These are phyloP conservation scores for Cladosporium sp. DNA, from an alignment of 2,329 filamentous ascomycete species.

Conservation along the genomic window DNA sequence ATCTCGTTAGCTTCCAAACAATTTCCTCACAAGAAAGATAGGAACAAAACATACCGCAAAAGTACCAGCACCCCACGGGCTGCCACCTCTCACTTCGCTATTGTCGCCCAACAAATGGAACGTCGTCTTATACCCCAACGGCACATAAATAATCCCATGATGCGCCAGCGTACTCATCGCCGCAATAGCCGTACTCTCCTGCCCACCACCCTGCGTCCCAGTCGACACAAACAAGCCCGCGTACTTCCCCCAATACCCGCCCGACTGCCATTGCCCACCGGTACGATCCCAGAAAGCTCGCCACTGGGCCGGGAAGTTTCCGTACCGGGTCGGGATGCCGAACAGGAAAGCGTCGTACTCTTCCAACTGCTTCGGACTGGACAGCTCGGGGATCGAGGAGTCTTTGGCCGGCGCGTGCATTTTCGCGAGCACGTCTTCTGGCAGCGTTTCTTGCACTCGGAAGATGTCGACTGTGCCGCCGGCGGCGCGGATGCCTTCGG, in stretches of 20 bases:
- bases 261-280: constrained; percentile 66
- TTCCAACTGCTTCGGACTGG: constrained; percentile 58
- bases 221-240: constrained; percentile 88
- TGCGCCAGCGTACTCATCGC: constrained; percentile 82
- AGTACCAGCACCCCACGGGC: constrained; percentile 90
- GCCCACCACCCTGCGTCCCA: constrained; percentile 76
- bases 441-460: constrained; percentile 85
- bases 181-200: constrained; percentile 80
- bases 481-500: constrained; percentile 80
- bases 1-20: background rate
- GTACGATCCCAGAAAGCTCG: constrained; percentile 78
- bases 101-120: constrained; percentile 69
- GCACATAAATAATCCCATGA: constrained; percentile 96
- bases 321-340: constrained; percentile 92
- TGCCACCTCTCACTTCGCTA: constrained; percentile 76
- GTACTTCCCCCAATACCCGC: constrained; percentile 76
- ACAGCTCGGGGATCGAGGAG: constrained; percentile 58
- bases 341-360: constrained; percentile 83
- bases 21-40: background rate
- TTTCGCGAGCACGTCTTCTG: constrained; percentile 76
- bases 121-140: constrained; percentile 80
- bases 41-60: constrained; percentile 55
- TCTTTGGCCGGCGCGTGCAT: constrained; percentile 84
- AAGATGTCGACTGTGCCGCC: constrained; percentile 77
- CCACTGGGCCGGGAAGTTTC: constrained; percentile 98